A percentile compares a stretch with the other conserved stretches of the same genome.
phyloP scores from a whole-genome alignment of 352 stramenopile genomes.

The Globisporangium emineosum region DNA sequence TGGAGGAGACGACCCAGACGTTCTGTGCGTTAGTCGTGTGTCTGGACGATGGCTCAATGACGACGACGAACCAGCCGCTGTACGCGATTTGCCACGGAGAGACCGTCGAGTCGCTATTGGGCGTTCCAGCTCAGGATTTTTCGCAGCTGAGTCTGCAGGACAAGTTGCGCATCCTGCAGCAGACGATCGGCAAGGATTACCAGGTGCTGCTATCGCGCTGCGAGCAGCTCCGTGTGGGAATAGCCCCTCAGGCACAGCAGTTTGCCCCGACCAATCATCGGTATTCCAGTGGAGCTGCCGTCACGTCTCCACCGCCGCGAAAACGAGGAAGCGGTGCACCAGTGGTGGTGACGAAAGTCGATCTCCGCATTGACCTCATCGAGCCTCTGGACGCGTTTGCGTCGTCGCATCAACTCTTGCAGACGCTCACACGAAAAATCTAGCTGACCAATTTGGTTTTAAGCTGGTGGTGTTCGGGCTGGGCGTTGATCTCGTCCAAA shows the following conservation, averaged over 20 bases:
- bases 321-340: not conserved
- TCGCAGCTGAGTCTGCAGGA: constrained; percentile 37
- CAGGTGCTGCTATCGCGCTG: constrained; percentile 46
- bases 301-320: not conserved
- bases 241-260: constrained; percentile 5
- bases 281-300: not conserved
- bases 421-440: not conserved
- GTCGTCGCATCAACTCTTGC: constrained; percentile 10
- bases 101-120: constrained; percentile 36
- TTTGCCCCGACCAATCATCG: not conserved
- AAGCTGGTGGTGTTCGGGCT: too few species aligned
- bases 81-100: constrained; percentile 44
- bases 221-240: constrained; percentile 19
- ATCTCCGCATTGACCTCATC: constrained; percentile 34
- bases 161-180: constrained; percentile 33
- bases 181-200: constrained; percentile 30
- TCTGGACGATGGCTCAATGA: constrained; percentile 35
- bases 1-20: constrained; percentile 43
- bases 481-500: too few species aligned
- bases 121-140: constrained; percentile 42
- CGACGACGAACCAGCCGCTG: constrained; percentile 9
- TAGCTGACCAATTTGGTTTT: too few species aligned
- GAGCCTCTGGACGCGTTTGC: constrained; percentile 33
- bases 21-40: constrained; percentile 38
- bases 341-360: constrained; percentile 9